phyloP scores from a whole-genome alignment of 345 rosid genomes.

The Camelina laxa region DNA sequence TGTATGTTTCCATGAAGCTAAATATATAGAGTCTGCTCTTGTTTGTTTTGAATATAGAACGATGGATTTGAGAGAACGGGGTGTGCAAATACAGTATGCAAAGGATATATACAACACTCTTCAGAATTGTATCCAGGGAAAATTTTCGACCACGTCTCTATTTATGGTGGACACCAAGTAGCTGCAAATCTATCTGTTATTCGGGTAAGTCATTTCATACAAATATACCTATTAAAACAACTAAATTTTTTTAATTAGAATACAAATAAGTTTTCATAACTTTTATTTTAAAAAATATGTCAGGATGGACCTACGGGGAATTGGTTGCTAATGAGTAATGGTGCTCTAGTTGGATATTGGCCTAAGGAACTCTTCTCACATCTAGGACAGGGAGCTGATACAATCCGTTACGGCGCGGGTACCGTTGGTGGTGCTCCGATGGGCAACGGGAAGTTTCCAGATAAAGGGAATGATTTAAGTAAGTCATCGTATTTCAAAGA shows the following conservation, averaged over 20 bases:
- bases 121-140: slow-evolving; percentile 24
- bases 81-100: slow-evolving; percentile 3
- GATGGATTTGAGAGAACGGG: slow-evolving; percentile 17
- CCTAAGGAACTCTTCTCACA: slow-evolving; percentile 17
- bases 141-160: not conserved
- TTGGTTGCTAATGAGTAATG: slow-evolving; percentile 4
- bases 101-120: slow-evolving; percentile 15
- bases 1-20: not conserved
- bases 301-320: slow-evolving; percentile 1
- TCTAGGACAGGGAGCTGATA: not conserved
- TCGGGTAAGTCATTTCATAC: not conserved
- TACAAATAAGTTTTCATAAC: not conserved
- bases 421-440: not conserved
- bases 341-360: slow-evolving; percentile 17
- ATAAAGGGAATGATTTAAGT: slow-evolving; percentile 3
- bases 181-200: not conserved
- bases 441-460: slow-evolving; percentile 19
- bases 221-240: not conserved
- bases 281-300: not conserved
- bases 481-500: slow-evolving; percentile 7
- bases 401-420: not conserved
- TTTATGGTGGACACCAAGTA: slow-evolving; percentile 15
- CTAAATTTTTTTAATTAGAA: not conserved
- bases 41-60: not conserved
- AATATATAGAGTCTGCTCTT: not conserved